Percentiles rank a stretch among this genome's conserved stretches.
Conservation (phyloP, 129 eudicot species). For the Pittosporum tobira region DNA sequence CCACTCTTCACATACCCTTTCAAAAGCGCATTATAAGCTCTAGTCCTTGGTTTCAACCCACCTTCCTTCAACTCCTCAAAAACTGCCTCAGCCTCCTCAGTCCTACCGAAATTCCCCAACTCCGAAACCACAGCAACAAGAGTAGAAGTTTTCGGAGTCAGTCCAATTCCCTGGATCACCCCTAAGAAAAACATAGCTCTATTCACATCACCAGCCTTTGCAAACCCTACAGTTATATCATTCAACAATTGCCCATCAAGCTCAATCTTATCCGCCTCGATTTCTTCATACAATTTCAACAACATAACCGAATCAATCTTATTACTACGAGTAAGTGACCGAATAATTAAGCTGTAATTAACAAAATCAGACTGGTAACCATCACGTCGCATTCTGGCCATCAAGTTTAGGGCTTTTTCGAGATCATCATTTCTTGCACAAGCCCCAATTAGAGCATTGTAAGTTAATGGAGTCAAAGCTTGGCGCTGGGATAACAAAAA, state of each 20-base stretch:
- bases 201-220: slow-evolving; percentile 57
- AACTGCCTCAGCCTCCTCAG: slow-evolving; percentile 86
- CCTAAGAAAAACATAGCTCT: slow-evolving; percentile 58
- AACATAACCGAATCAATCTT: slow-evolving; percentile 40
- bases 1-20: slow-evolving; percentile 72
- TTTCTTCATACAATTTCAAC: slow-evolving; percentile 49
- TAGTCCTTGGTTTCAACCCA: slow-evolving; percentile 68
- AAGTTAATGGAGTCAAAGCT: slow-evolving; percentile 67
- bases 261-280: slow-evolving; percentile 57
- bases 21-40: slow-evolving; percentile 89
- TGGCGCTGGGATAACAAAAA: slow-evolving; percentile 73
- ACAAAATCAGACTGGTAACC: slow-evolving; percentile 70
- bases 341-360: slow-evolving; percentile 71
- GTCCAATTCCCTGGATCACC: slow-evolving; percentile 71
- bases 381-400: slow-evolving; percentile 69
- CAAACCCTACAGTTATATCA: slow-evolving; percentile 64
- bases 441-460: slow-evolving; percentile 78
- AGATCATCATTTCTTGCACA: slow-evolving; percentile 82
- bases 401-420: slow-evolving; percentile 68
- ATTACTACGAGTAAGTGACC: slow-evolving; percentile 47
- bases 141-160: slow-evolving; percentile 68
- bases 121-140: slow-evolving; percentile 49
- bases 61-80: slow-evolving; percentile 91
- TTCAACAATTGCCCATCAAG: slow-evolving; percentile 68
- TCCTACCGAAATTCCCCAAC: slow-evolving; percentile 72